Conservation (phyloP, 768 basidiomycete species). For the Lactarius hatsudake region DNA sequence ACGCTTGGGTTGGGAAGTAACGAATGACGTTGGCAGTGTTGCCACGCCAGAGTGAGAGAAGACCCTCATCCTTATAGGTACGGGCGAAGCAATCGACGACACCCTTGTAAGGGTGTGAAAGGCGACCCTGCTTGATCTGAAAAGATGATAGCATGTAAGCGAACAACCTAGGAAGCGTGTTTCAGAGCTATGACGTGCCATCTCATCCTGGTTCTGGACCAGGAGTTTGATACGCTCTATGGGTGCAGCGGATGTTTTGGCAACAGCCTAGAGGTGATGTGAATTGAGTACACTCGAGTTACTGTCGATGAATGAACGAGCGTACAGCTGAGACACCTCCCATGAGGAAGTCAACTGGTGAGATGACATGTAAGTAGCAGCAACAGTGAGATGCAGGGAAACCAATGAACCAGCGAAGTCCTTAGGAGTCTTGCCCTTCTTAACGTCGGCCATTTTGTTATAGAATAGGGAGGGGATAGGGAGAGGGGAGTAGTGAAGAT, state of each 20-base stretch:
- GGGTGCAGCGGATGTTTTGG: conserved; percentile 98
- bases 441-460: conserved; percentile 74
- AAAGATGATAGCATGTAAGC: not conserved
- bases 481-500: conserved; percentile 54
- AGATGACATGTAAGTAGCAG: conserved; percentile 36
- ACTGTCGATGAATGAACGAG: conserved; percentile 22
- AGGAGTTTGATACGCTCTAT: conserved; percentile 99
- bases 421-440: conserved; percentile 86
- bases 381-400: conserved; percentile 15
- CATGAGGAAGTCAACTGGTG: conserved; percentile 88
- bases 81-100: conserved; percentile 87
- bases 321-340: conserved; percentile 90
- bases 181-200: conserved; percentile 53
- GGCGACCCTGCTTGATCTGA: conserved; percentile 99
- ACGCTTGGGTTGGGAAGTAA: conserved; percentile 99
- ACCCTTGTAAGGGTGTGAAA: conserved; percentile 95
- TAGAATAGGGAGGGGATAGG: conserved; percentile 40
- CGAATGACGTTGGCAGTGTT: conserved; percentile 99
- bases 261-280: conserved; percentile 68
- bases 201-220: conserved; percentile 99
- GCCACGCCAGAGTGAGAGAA: conserved; percentile 96
- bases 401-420: conserved; percentile 75
- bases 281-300: not conserved
- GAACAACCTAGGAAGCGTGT: not conserved
- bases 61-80: conserved; percentile 93